Evolutionary conservation across 2,329 filamentous ascomycete genomes (phyloP), one percentile per base, ranked within the genome.

Genomic region (Apiospora kogelbergensis): DNA sequence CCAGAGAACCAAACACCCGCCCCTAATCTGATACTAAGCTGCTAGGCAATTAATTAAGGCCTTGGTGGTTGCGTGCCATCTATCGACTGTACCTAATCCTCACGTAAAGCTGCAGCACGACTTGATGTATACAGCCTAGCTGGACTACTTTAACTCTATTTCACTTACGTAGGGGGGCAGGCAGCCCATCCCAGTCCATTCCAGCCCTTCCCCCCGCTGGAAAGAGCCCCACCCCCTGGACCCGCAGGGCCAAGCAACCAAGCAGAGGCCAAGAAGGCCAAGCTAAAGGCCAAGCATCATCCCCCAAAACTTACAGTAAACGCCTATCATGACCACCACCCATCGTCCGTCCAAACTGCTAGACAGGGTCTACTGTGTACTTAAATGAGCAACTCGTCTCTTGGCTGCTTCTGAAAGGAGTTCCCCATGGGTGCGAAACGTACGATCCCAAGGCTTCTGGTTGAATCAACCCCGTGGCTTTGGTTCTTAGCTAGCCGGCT

Each of bases 301-400:
- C 33, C 48, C 48, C 48, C 48, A 37, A 44, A 24, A 44, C 42
- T 53, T 41, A 44, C 44, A 66, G 20, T 66, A 66, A 66, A 66
- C 65, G 65, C 65, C 53, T 66, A 66, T 66, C 65, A 46, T 66
- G 40, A 66, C 65, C 65, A 66, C 65, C 53, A 60, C 30, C 53
- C 53, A 37, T 60, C 53, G 9, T 37, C 53, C 48, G 48, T 30
- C 53, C 26, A 37, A 10, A 11, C 26, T 53, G 24, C 48, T 53
- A 53, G 24, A 15, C 33, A 33, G 33, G 33, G 4, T 33, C 10
- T 17, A 6, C 2, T 45, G n/a, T n/a, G 53, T 60, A n/a, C 20
- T 26, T 13, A 30, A n/a, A 37, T 37, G 30, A n/a, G 53, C 30
- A 33, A n/a, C 33, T 37, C 26, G 2, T 10, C 17, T n/a, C 53